A percentile compares a stretch with the other conserved stretches of the same genome.
Evolutionary conservation across 2,329 filamentous ascomycete species (phyloP).

Genomic region (Penicillium italicum): DNA sequence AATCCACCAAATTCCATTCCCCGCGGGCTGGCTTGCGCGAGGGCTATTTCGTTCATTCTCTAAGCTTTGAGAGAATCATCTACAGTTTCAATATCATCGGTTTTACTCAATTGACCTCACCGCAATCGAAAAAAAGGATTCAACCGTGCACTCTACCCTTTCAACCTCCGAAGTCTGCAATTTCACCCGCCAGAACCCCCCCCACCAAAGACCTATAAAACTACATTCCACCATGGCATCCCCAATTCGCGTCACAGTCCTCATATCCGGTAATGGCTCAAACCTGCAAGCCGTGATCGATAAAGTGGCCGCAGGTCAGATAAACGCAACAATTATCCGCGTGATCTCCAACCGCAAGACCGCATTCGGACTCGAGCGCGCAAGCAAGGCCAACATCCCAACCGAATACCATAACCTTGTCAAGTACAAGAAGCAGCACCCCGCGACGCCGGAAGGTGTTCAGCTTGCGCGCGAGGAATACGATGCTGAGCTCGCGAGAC

Average conservation of each 20-base stretch:
- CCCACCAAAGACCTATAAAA: background rate
- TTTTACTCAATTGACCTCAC: conserved; percentile 4
- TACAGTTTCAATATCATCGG: background rate
- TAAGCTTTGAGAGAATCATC: conserved; percentile 1
- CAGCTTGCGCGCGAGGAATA: conserved; percentile 61
- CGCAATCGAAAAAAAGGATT: background rate
- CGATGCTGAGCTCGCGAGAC: conserved; percentile 68
- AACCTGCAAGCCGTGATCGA: conserved; percentile 77
- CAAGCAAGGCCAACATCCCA: conserved; percentile 60
- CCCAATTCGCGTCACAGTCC: conserved; percentile 57
- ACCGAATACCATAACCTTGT: conserved; percentile 79
- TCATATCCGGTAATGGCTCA: conserved; percentile 70
- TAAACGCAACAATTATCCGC: conserved; percentile 56
- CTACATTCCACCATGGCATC: conserved; percentile 24
- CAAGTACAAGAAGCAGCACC: conserved; percentile 67
- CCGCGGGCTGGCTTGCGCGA: background rate
- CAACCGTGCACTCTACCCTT: background rate
- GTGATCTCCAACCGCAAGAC: conserved; percentile 65
- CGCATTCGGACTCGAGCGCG: conserved; percentile 62
- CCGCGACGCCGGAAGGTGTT: conserved; percentile 50
- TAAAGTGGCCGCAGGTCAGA: conserved; percentile 48
- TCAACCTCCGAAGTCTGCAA: background rate
- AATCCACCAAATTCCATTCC: background rate
- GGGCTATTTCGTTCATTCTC: background rate
- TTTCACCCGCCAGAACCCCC: background rate